Evolutionary conservation across 108 stramenopile species (phyloP).

Genomic region (Skeletonema potamos): DNA sequence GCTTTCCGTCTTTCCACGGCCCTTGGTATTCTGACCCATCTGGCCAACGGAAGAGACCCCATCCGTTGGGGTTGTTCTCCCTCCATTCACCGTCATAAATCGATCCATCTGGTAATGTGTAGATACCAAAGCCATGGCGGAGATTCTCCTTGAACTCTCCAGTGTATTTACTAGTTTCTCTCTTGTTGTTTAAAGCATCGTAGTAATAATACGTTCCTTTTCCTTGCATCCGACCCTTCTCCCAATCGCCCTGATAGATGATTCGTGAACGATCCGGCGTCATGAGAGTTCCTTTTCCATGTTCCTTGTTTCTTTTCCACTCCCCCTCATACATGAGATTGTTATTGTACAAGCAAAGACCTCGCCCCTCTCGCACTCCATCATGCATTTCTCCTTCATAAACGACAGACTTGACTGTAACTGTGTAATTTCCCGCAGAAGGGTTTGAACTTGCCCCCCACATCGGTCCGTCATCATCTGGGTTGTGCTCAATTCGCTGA

Average conservation of each 20-base stretch:
- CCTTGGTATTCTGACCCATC: conserved; percentile 79
- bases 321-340: conserved; percentile 84
- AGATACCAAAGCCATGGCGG: conserved; percentile 73
- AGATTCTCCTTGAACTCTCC: conserved; percentile 86
- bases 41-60: conserved; percentile 77
- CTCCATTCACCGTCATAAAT: conserved; percentile 84
- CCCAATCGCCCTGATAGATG: conserved; percentile 88
- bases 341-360: conserved; percentile 82
- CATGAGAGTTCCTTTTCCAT: conserved; percentile 79
- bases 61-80: conserved; percentile 76
- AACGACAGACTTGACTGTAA: conserved; percentile 65
- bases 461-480: conserved; percentile 9
- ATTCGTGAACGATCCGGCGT: conserved; percentile 70
- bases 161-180: conserved; percentile 56
- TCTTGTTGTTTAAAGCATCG: neutral
- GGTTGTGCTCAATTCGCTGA: conserved; percentile 49
- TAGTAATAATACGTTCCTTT: conserved; percentile 79
- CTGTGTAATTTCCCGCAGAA: conserved; percentile 3
- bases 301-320: conserved; percentile 87
- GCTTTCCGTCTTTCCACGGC: conserved; percentile 80
- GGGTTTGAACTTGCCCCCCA: conserved; percentile 8
- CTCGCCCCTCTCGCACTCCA: conserved; percentile 73
- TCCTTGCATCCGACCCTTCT: conserved; percentile 83
- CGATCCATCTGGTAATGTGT: conserved; percentile 72
- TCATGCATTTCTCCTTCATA: conserved; percentile 89